Percentiles rank a stretch among this genome's conserved stretches.
phyloP scores from a whole-genome alignment of 2,329 filamentous ascomycete species.

The Penicillium hordei region DNA sequence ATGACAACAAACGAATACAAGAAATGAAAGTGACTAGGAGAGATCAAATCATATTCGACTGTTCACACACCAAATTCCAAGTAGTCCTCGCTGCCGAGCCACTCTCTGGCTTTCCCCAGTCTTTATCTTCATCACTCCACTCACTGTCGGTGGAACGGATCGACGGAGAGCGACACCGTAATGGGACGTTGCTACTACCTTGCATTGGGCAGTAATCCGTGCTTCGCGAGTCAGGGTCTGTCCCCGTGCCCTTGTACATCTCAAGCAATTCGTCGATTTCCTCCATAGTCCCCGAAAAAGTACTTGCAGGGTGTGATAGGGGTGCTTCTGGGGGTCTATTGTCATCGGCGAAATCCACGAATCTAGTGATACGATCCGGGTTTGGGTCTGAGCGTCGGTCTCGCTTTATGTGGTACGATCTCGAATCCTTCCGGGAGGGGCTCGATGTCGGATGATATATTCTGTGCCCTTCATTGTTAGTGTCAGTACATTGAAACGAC shows the following conservation, averaged over 20 bases:
- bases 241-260: constrained; percentile 7
- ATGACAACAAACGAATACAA: neutral
- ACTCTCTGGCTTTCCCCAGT: neutral
- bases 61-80: constrained; percentile 19
- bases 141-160: constrained; percentile 6
- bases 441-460: neutral
- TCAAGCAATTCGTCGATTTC: constrained; percentile 5
- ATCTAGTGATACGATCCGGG: neutral
- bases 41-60: constrained; percentile 10
- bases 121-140: constrained; percentile 14
- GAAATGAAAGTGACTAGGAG: neutral
- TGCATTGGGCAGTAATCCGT: too few relatives aligned
- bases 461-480: neutral
- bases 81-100: constrained; percentile 9
- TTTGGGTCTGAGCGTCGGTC: neutral
- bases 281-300: neutral
- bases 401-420: neutral
- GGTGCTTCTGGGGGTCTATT: neutral
- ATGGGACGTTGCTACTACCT: neutral
- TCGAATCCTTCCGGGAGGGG: neutral
- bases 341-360: neutral
- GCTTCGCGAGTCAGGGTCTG: constrained; percentile 1
- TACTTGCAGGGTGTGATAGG: neutral
- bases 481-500: neutral
- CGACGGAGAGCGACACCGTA: neutral